Evolutionary conservation across 768 basidiomycete genomes (phyloP).

Genomic region (Cystofilobasidium capitatum): DNA sequence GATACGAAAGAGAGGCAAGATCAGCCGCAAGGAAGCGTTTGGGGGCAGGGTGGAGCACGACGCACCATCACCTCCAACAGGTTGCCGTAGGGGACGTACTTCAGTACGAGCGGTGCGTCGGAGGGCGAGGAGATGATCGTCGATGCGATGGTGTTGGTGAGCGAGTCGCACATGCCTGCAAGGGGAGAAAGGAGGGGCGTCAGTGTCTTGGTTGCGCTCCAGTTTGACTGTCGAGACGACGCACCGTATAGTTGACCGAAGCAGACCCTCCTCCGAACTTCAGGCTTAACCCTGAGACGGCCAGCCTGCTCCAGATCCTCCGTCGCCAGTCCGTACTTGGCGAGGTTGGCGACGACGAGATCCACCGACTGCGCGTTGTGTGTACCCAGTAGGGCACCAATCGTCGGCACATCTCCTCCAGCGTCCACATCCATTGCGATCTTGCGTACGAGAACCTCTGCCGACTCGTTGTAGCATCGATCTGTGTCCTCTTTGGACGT

Average conservation of each 20-base stretch:
- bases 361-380: conserved; percentile 67
- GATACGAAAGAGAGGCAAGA: no score
- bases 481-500: conserved; percentile 61
- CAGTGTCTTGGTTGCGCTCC: no score
- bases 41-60: no score
- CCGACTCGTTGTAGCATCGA: conserved; percentile 57
- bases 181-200: no score
- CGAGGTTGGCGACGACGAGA: conserved; percentile 54
- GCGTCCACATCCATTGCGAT: conserved; percentile 44
- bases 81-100: conserved; percentile 44
- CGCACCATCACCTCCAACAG: conserved; percentile 57
- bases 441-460: conserved; percentile 48
- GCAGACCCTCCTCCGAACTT: conserved; percentile 56
- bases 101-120: conserved; percentile 47
- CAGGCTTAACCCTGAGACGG: conserved; percentile 43
- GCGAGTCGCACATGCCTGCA: conserved; percentile 21
- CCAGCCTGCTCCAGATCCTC: conserved; percentile 33
- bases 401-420: conserved; percentile 29
- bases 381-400: conserved; percentile 74
- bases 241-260: conserved; percentile 62
- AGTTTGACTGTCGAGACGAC: no score
- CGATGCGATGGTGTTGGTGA: conserved; percentile 12
- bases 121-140: conserved; percentile 8
- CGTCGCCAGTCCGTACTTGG: conserved; percentile 49
- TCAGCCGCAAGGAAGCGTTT: no score